phyloP scores from a whole-genome alignment of 2,329 filamentous ascomycete genomes.

The Zalaria obscura region DNA sequence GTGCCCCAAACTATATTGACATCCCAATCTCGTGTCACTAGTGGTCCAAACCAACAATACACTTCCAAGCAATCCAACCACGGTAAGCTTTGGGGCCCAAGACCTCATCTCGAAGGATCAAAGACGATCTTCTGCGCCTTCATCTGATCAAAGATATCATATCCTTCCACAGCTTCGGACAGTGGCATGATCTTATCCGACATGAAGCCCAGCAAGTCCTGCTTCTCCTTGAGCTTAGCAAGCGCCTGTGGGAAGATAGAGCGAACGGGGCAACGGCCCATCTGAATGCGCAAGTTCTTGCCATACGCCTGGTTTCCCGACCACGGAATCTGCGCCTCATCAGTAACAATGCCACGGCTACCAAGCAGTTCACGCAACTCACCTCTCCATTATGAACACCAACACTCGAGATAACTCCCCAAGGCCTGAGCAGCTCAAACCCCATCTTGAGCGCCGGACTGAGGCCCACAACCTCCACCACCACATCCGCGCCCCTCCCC shows the following conservation, averaged over 20 bases:
- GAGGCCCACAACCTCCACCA: constrained; percentile 45
- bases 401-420: constrained; percentile 32
- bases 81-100: too few species aligned
- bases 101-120: constrained; percentile 2
- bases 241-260: constrained; percentile 35
- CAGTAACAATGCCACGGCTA: too few species aligned
- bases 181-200: constrained; percentile 39
- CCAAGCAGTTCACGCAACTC: too few species aligned
- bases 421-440: constrained; percentile 34
- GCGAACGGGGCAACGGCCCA: constrained; percentile 36
- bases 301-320: constrained; percentile 33
- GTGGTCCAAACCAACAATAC: too few species aligned
- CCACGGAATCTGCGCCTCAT: constrained; percentile 24
- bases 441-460: constrained; percentile 32
- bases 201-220: constrained; percentile 37
- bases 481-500: constrained; percentile 71
- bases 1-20: too few species aligned
- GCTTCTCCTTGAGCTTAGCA: constrained; percentile 30
- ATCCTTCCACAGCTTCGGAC: constrained; percentile 35
- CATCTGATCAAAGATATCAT: constrained; percentile 38
- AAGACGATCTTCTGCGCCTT: constrained; percentile 40
- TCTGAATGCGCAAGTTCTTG: constrained; percentile 35
- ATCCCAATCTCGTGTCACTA: too few species aligned
- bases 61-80: too few species aligned
- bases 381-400: constrained; percentile 33